These are phyloP conservation scores for Goniomonas avonlea DNA, from an alignment of 78 protist genomes.

Conservation along the genomic window DNA sequence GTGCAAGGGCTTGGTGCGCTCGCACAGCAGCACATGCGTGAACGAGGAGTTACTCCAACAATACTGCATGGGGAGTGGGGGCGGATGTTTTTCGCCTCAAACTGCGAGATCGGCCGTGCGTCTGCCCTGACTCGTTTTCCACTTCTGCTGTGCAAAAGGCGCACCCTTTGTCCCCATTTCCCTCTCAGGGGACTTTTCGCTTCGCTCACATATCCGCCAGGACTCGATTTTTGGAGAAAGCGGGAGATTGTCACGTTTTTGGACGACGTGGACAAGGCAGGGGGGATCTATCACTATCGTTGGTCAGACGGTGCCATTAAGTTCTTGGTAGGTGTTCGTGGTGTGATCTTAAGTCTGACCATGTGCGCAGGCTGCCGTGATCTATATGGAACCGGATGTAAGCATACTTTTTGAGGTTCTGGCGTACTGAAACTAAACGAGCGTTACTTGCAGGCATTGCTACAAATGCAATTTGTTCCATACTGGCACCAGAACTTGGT, in stretches of 20 bases:
- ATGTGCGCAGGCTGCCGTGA: neutral
- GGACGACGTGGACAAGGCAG: neutral
- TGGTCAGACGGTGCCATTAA: neutral
- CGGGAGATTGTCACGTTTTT: neutral
- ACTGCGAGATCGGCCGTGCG: constrained; percentile 14
- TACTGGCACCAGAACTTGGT: constrained; percentile 21
- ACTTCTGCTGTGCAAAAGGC: neutral
- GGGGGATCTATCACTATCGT: neutral
- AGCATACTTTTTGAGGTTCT: too few relatives aligned
- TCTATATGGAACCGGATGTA: too few relatives aligned
- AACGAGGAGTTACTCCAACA: too few relatives aligned
- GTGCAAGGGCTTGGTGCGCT: neutral
- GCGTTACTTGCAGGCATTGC: too few relatives aligned
- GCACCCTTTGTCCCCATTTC: neutral
- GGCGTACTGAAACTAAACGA: too few relatives aligned
- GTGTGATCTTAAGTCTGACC: neutral
- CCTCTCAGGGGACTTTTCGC: neutral
- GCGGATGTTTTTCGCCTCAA: constrained; percentile 2
- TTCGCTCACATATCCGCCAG: neutral
- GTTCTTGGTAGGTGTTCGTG: neutral
- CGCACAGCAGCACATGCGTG: too few relatives aligned
- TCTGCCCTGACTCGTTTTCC: too few relatives aligned
- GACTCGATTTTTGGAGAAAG: neutral
- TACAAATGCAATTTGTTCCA: neutral
- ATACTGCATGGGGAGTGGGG: too few relatives aligned